phyloP scores from a whole-genome alignment of 495 filamentous ascomycete species.

The Penicillium coprophilum region DNA sequence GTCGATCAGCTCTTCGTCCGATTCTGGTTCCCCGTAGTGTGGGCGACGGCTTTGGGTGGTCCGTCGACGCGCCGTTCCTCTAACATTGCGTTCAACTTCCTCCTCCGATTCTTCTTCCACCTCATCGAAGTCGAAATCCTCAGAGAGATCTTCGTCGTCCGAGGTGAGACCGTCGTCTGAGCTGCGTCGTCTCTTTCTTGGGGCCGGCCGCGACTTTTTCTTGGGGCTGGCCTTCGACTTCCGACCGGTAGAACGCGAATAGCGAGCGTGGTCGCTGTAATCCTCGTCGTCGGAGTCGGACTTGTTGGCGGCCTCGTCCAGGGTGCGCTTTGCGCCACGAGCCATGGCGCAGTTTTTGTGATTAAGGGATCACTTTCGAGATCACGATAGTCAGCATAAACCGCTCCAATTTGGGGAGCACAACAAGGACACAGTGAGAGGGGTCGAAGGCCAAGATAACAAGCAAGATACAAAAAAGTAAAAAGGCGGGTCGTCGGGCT shows the following conservation, averaged over 20 bases:
- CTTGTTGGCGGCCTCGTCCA: constrained; percentile 74
- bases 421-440: too few relatives aligned
- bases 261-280: constrained; percentile 53
- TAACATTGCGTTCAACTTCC: constrained; percentile 63
- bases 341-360: constrained; percentile 41
- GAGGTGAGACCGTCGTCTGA: constrained; percentile 67
- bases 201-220: constrained; percentile 45
- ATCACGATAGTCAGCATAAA: constrained; percentile 15
- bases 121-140: constrained; percentile 56
- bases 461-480: neutral
- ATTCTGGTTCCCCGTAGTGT: constrained; percentile 39
- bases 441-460: neutral
- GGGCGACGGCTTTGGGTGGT: constrained; percentile 51
- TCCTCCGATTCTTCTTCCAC: constrained; percentile 63
- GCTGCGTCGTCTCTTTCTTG: constrained; percentile 53
- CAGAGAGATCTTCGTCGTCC: constrained; percentile 44
- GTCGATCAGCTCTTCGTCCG: constrained; percentile 25
- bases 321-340: constrained; percentile 61
- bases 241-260: constrained; percentile 34
- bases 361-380: constrained; percentile 16
- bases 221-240: constrained; percentile 40
- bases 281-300: constrained; percentile 84
- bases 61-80: constrained; percentile 68
- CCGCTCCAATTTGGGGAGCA: neutral
- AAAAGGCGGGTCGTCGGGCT: neutral